These are phyloP conservation scores for Paraurostyla sp. DNA, from an alignment of 73 alveolate genomes.

Conservation along the genomic window DNA sequence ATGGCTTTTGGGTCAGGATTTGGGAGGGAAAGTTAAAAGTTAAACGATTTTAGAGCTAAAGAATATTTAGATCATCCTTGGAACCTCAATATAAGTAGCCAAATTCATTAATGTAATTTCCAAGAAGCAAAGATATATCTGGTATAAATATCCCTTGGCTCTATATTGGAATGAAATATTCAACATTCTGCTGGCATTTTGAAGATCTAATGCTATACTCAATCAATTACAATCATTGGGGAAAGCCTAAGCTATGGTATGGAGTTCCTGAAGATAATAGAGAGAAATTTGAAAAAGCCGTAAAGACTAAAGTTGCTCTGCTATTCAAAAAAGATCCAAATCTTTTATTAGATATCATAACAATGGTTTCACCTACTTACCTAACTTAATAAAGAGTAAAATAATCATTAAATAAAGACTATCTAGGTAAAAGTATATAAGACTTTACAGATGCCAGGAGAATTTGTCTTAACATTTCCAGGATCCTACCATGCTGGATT, in stretches of 20 bases:
- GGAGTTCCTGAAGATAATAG: slow-evolving; percentile 84
- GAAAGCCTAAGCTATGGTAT: slow-evolving; percentile 91
- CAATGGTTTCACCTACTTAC: slow-evolving; percentile 83
- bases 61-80: slow-evolving; percentile 69
- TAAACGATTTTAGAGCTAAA: slow-evolving; percentile 24
- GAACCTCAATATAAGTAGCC: slow-evolving; percentile 69
- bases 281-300: slow-evolving; percentile 78
- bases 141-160: slow-evolving; percentile 91
- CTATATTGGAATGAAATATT: slow-evolving; percentile 83
- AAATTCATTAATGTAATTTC: slow-evolving; percentile 77
- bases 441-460: slow-evolving; percentile 87
- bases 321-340: slow-evolving; percentile 81
- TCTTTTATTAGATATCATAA: slow-evolving; percentile 75
- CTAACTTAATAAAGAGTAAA: slow-evolving; percentile 61
- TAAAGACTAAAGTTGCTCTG: slow-evolving; percentile 65
- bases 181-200: slow-evolving; percentile 91
- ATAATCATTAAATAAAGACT: background rate
- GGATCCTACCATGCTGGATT: slow-evolving; percentile 90
- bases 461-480: slow-evolving; percentile 83
- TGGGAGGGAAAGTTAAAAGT: slow-evolving; percentile 44
- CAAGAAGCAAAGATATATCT: slow-evolving; percentile 74
- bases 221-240: slow-evolving; percentile 87
- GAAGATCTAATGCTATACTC: slow-evolving; percentile 85
- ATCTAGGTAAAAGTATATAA: slow-evolving; percentile 72
- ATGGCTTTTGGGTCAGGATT: slow-evolving; percentile 81